Conservation (phyloP, 371 early-diverging fungal genomes). For the Mortierella sp. region DNA sequence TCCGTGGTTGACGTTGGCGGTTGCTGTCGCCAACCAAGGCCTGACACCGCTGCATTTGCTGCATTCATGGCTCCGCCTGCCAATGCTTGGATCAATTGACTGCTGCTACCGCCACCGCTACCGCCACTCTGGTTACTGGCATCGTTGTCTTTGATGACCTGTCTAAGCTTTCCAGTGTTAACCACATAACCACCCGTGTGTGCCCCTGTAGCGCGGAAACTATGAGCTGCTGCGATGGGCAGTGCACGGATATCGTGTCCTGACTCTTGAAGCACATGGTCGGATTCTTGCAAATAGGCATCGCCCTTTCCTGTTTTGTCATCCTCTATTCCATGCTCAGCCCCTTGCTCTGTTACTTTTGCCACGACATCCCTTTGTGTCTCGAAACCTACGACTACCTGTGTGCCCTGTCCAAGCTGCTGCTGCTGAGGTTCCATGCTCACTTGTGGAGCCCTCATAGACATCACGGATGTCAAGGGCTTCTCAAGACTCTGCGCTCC, state of each 20-base stretch:
- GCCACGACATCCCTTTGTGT: constrained; percentile 1
- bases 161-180: constrained; percentile 36
- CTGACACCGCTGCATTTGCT: constrained; percentile 36
- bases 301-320: not conserved
- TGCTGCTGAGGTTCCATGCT: constrained; percentile 4
- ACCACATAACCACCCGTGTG: constrained; percentile 37
- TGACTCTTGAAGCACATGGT: constrained; percentile 5
- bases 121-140: not conserved
- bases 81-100: constrained; percentile 37
- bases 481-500: not conserved
- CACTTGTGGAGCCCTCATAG: constrained; percentile 31
- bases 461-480: constrained; percentile 4
- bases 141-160: constrained; percentile 28
- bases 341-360: constrained; percentile 1
- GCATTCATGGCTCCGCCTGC: constrained; percentile 37
- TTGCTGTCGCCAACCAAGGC: constrained; percentile 35
- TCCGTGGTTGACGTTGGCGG: constrained; percentile 1
- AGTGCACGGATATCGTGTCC: constrained; percentile 44
- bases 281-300: not conserved
- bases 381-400: constrained; percentile 8
- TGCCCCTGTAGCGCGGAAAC: constrained; percentile 40
- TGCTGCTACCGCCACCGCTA: constrained; percentile 14
- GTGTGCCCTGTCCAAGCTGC: constrained; percentile 4
- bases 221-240: constrained; percentile 38
- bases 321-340: not conserved